Base-by-base conservation (phyloP, 2,329 filamentous ascomycete genomes). In the Fusarium sp. region DNA sequence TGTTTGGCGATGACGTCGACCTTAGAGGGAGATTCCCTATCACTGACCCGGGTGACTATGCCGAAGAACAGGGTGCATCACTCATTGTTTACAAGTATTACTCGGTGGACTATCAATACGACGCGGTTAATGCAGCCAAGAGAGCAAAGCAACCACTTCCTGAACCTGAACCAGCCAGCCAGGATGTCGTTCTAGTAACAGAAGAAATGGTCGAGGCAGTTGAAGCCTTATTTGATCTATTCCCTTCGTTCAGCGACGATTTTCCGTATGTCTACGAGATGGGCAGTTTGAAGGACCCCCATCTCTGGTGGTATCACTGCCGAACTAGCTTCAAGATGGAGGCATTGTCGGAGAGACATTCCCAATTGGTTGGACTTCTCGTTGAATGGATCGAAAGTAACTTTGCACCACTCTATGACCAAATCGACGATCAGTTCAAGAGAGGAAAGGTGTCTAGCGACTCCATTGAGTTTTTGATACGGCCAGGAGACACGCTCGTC, bases 251-350 rank as follows among this genome's bases (percentile, higher is more conserved):
- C 10, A 46, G 16, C 7, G 43, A 33, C 9, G 47, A 30, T 11
- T 32, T 43, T 8, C 61, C 64, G 2, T 10, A 13, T 11, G 25
- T 65, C 3, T 13, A 28, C 1, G 37, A 28, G 25, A 40, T 25
- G 47, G 16, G 19, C 1, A 49, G 19, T 15, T 35, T 68, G 21
- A 19, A 43, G 0, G 40, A 58, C 9, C 61, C 65, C 9, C 56
- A 57, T 19, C 43, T 40, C 2, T 69, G 66, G 66, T 69, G 66
- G 66, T 68, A 69, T 44, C 63, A 69, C 12, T 67, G 64, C 10
- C 63, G 66, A 23, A 57, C 37, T 1, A 19, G 23, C 8, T 53
- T 50, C 44, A 28, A 28, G 10, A 47, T 63, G 5, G 49, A 63
- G 18, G 21, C 23, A 3, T 11, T 69, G 3, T 42, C 57, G 15